Evolutionary conservation across 352 stramenopile genomes (phyloP).

Genomic region (Phytopythium litorale): DNA sequence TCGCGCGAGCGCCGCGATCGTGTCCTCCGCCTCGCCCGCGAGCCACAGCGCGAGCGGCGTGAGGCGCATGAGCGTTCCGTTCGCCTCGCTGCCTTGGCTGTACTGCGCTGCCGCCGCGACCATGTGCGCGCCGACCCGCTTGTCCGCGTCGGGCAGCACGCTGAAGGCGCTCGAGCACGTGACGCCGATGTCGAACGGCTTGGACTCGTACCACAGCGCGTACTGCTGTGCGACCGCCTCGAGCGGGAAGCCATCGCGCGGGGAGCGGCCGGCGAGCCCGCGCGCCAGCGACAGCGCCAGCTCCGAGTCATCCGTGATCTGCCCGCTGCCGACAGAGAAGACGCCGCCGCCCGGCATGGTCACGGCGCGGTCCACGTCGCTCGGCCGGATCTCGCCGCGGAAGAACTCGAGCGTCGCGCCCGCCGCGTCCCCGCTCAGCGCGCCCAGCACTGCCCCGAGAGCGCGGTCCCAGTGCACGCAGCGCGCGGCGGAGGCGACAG

Average conservation of each 20-base stretch:
- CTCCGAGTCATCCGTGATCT: conserved; percentile 69
- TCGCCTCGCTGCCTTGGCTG: conserved; percentile 38
- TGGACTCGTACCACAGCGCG: conserved; percentile 24
- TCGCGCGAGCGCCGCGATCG: conserved; percentile 26
- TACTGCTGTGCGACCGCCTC: conserved; percentile 39
- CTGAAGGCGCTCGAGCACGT: conserved; percentile 43
- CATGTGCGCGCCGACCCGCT: conserved; percentile 23
- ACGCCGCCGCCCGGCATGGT: conserved; percentile 47
- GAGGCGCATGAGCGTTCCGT: conserved; percentile 54
- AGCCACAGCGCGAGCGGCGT: conserved; percentile 41
- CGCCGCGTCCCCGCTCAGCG: conserved; percentile 45
- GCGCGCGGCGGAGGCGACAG: not conserved
- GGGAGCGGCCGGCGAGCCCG: conserved; percentile 19
- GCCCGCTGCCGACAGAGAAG: conserved; percentile 31
- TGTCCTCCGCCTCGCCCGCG: conserved; percentile 15
- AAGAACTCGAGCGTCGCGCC: conserved; percentile 55
- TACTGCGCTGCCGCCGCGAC: conserved; percentile 14
- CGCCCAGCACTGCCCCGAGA: conserved; percentile 44
- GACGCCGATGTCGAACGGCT: conserved; percentile 50
- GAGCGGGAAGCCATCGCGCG: conserved; percentile 26
- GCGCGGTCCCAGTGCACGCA: conserved; percentile 24
- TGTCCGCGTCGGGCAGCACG: conserved; percentile 11
- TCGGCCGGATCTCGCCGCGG: conserved; percentile 17
- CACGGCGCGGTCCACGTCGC: conserved; percentile 27
- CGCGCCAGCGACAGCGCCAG: conserved; percentile 40